These are phyloP conservation scores for Pleurotus giganteus DNA, from an alignment of 768 basidiomycete genomes.

Conservation along the genomic window DNA sequence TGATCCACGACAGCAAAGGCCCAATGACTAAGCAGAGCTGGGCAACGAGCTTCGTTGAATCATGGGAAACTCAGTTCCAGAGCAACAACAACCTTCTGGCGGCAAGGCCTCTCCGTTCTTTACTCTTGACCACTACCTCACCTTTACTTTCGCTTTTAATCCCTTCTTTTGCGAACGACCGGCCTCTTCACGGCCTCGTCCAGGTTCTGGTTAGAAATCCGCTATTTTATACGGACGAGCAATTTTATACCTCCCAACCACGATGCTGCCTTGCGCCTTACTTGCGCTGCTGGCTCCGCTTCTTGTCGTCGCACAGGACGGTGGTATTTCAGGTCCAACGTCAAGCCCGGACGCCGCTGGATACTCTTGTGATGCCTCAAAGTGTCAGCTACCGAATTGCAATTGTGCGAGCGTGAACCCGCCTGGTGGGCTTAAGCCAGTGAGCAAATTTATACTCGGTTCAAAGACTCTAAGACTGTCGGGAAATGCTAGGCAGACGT, in stretches of 20 bases:
- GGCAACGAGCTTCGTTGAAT: not conserved
- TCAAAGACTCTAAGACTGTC: not conserved
- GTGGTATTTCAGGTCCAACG: conserved; percentile 51
- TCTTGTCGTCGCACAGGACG: conserved; percentile 41
- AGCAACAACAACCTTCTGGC: not conserved
- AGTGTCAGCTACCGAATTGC: conserved; percentile 69
- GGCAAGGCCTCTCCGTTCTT: conserved; percentile 3
- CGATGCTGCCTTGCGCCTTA: conserved; percentile 19
- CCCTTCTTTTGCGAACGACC: not conserved
- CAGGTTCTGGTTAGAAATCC: not conserved
- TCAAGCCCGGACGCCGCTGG: conserved; percentile 53
- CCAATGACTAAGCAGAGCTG: conserved; percentile 1
- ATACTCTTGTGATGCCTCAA: conserved; percentile 65
- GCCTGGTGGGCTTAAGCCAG: conserved; percentile 67
- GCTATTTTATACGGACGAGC: not conserved
- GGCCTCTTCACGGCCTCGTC: not conserved
- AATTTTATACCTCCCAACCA: not conserved
- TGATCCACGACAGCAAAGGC: not conserved
- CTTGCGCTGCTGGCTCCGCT: conserved; percentile 28
- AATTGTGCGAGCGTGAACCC: conserved; percentile 72
- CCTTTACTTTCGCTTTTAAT: not conserved
- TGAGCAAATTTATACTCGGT: conserved; percentile 30
- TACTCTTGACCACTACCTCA: not conserved
- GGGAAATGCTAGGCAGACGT: conserved; percentile 42
- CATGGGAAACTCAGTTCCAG: not conserved